Evolutionary conservation across 768 basidiomycete species (phyloP).

Genomic region (Suillus ampliporus): DNA sequence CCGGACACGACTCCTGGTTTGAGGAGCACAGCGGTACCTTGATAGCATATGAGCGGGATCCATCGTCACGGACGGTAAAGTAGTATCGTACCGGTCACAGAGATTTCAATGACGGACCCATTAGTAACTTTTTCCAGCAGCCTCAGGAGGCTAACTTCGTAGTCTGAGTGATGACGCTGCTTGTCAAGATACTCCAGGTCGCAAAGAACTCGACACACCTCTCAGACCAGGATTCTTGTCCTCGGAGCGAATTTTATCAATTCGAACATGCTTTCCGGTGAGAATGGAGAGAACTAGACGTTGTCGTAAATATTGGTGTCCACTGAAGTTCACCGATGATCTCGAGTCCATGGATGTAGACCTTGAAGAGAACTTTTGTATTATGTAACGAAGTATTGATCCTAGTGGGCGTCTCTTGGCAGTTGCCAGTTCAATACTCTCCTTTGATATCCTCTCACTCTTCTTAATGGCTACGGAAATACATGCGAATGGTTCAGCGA

Average conservation of each 20-base stretch:
- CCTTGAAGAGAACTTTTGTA: neutral
- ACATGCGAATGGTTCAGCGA: slow-evolving; percentile 42
- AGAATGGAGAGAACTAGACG: slow-evolving; percentile 89
- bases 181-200: slow-evolving; percentile 7
- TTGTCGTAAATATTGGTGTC: slow-evolving; percentile 83
- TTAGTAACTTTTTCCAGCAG: slow-evolving; percentile 91
- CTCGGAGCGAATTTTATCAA: slow-evolving; percentile 87
- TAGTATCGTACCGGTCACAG: slow-evolving; percentile 76
- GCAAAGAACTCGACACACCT: slow-evolving; percentile 51
- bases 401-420: neutral
- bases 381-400: slow-evolving; percentile 31
- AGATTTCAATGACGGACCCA: slow-evolving; percentile 94
- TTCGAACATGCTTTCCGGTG: slow-evolving; percentile 82
- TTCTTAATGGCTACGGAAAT: slow-evolving; percentile 29
- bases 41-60: slow-evolving; percentile 4
- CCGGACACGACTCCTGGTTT: slow-evolving; percentile 93
- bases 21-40: slow-evolving; percentile 89
- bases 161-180: slow-evolving; percentile 58
- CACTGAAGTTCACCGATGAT: slow-evolving; percentile 64
- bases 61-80: neutral
- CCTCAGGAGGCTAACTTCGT: slow-evolving; percentile 88
- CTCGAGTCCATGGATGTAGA: slow-evolving; percentile 45
- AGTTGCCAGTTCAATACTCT: slow-evolving; percentile 5
- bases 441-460: slow-evolving; percentile 16
- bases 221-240: slow-evolving; percentile 96